These are phyloP conservation scores for Calonectria henricotiae DNA, from an alignment of 2,329 filamentous ascomycete genomes.

Conservation along the genomic window DNA sequence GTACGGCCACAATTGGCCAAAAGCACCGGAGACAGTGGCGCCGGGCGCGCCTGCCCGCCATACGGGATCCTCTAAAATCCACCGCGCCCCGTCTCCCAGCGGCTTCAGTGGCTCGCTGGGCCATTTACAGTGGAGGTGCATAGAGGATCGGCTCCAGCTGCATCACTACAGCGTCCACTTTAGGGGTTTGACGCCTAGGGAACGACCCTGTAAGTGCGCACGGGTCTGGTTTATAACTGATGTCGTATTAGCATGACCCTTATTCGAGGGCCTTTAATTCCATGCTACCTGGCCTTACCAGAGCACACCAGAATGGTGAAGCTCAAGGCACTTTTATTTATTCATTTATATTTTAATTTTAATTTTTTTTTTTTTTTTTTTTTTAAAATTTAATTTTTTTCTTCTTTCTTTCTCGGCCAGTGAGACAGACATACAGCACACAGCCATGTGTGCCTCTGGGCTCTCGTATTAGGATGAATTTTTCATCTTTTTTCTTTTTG, in stretches of 20 bases:
- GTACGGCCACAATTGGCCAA: constrained; percentile 34
- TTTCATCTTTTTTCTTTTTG: background rate
- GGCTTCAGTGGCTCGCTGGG: constrained; percentile 32
- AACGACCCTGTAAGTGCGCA: constrained; percentile 30
- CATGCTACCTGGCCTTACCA: background rate
- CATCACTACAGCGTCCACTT: constrained; percentile 32
- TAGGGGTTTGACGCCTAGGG: constrained; percentile 33
- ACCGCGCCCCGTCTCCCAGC: constrained; percentile 23
- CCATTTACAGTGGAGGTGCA: constrained; percentile 33
- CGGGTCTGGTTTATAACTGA: constrained; percentile 30
- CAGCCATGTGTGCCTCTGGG: constrained; percentile 9
- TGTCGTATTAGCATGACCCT: constrained; percentile 19
- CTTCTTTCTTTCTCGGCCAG: background rate
- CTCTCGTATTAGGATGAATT: constrained; percentile 24
- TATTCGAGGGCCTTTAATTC: constrained; percentile 1
- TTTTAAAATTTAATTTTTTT: too few relatives aligned
- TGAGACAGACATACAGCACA: constrained; percentile 16
- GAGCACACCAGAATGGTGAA: background rate
- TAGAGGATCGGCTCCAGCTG: constrained; percentile 32
- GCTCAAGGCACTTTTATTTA: background rate
- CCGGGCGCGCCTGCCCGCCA: constrained; percentile 24
- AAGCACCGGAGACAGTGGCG: constrained; percentile 31
- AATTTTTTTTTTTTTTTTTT: background rate
- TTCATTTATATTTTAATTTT: background rate
- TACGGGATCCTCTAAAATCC: constrained; percentile 31